These are phyloP conservation scores for Penicillium thymicola DNA, from an alignment of 2,329 filamentous ascomycete genomes.

Conservation along the genomic window DNA sequence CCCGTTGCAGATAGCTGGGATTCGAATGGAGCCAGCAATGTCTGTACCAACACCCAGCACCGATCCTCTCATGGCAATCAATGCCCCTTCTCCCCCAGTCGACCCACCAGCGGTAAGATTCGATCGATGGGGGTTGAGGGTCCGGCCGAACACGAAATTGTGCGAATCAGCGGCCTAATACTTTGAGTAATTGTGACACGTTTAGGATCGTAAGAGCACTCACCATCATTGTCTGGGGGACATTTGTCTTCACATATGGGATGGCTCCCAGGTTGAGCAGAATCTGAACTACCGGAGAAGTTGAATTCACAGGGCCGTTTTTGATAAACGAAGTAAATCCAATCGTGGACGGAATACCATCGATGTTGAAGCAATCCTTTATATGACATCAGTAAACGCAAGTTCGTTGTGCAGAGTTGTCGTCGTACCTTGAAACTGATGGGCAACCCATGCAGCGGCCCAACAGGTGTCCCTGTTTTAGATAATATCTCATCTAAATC, in stretches of 20 bases:
- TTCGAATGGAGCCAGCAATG: constrained; percentile 47
- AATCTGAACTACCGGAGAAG: constrained; percentile 56
- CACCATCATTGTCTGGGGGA: constrained; percentile 53
- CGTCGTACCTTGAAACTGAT: constrained; percentile 46
- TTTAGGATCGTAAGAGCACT: neutral
- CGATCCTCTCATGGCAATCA: constrained; percentile 57
- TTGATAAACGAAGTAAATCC: constrained; percentile 60
- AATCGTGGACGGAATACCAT: constrained; percentile 29
- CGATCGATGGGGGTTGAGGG: constrained; percentile 60
- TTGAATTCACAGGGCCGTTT: constrained; percentile 50
- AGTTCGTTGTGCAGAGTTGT: neutral
- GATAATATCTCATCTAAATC: constrained; percentile 47
- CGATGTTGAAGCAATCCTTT: constrained; percentile 17
- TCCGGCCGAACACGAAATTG: constrained; percentile 60
- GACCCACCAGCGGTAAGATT: constrained; percentile 60
- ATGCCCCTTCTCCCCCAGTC: constrained; percentile 62
- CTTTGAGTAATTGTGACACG: constrained; percentile 31
- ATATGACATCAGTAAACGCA: neutral
- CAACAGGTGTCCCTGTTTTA: constrained; percentile 45
- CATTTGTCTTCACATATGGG: constrained; percentile 65
- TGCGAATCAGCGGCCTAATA: constrained; percentile 49
- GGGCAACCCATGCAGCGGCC: constrained; percentile 62
- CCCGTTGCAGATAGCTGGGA: constrained; percentile 50
- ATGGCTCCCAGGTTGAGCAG: constrained; percentile 60
- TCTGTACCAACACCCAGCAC: constrained; percentile 61